A percentile compares a stretch with the other conserved stretches of the same genome.
These are phyloP conservation scores for Leccinellum luteum DNA, from an alignment of 768 basidiomycete species.

Conservation along the genomic window DNA sequence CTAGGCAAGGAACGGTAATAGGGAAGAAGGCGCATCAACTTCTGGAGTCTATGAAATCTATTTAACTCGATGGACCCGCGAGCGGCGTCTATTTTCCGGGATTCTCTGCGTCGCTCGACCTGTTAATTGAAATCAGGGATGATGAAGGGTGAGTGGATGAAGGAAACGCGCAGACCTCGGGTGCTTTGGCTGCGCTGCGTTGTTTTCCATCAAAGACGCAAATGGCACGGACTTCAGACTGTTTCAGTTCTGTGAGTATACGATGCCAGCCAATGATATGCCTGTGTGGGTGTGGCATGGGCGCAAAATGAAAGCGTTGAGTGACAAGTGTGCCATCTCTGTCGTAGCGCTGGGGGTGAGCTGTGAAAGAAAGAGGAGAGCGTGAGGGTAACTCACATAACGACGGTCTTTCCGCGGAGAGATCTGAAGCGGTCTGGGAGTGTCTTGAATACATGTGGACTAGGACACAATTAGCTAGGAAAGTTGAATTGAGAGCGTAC, in stretches of 20 bases:
- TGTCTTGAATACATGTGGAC: constrained; percentile 61
- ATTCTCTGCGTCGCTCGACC: constrained; percentile 55
- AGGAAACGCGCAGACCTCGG: constrained; percentile 51
- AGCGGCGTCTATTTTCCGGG: constrained; percentile 44
- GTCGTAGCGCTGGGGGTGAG: constrained; percentile 2
- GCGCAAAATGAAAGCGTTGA: constrained; percentile 75
- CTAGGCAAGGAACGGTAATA: constrained; percentile 36
- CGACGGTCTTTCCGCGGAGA: constrained; percentile 65
- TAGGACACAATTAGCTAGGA: constrained; percentile 22
- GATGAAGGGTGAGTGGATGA: background rate
- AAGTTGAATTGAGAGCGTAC: constrained; percentile 7
- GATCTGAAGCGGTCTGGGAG: constrained; percentile 63
- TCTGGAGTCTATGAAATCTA: constrained; percentile 53
- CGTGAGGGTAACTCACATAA: constrained; percentile 52
- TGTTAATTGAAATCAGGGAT: constrained; percentile 25
- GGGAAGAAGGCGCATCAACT: constrained; percentile 39
- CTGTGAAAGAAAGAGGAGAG: no score
- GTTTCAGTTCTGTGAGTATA: constrained; percentile 59
- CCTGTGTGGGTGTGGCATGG: constrained; percentile 56
- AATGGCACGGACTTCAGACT: constrained; percentile 54
- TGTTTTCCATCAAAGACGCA: constrained; percentile 81
- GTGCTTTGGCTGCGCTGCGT: constrained; percentile 63
- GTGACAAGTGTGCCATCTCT: constrained; percentile 89
- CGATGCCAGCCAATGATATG: constrained; percentile 82
- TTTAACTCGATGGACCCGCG: constrained; percentile 59